A percentile compares a stretch with the other conserved stretches of the same genome.
These are phyloP conservation scores for Magnusiomyces magnusii DNA, from an alignment of 1,139 yeast genomes.

Conservation along the genomic window DNA sequence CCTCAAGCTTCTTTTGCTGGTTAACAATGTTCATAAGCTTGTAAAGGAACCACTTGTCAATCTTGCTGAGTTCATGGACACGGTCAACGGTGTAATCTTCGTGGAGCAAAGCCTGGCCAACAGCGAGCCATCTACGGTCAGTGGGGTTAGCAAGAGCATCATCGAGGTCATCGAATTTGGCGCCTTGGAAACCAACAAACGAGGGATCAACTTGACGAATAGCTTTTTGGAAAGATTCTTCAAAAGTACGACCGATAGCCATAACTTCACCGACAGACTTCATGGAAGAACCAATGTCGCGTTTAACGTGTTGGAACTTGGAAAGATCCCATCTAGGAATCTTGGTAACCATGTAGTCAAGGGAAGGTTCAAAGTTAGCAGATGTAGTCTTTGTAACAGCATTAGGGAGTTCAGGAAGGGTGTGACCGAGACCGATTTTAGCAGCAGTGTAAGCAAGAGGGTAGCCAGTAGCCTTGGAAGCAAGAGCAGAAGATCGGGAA, in stretches of 20 bases:
- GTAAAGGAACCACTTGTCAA: constrained; percentile 95
- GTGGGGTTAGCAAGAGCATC: constrained; percentile 81
- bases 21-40: constrained; percentile 84
- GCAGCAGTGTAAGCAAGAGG: constrained; percentile 99
- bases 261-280: constrained; percentile 99
- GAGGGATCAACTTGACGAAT: constrained; percentile 95
- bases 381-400: constrained; percentile 92
- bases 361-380: constrained; percentile 96
- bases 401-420: constrained; percentile 91
- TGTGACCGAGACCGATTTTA: constrained; percentile 90
- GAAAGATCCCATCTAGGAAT: constrained; percentile 99
- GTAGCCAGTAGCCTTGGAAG: constrained; percentile 98
- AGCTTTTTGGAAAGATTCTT: constrained; percentile 97
- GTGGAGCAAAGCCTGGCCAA: constrained; percentile 90
- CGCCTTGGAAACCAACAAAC: constrained; percentile 87
- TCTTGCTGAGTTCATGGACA: constrained; percentile 86
- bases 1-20: constrained; percentile 75
- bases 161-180: constrained; percentile 70
- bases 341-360: constrained; percentile 95
- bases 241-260: constrained; percentile 97
- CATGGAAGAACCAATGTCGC: constrained; percentile 87
- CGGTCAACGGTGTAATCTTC: constrained; percentile 89
- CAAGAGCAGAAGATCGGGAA: constrained; percentile 96
- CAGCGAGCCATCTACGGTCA: constrained; percentile 97
- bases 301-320: constrained; percentile 90